These are phyloP conservation scores for Ogataea hybrid DNA, from an alignment of 1,139 yeast species.

Conservation along the genomic window DNA sequence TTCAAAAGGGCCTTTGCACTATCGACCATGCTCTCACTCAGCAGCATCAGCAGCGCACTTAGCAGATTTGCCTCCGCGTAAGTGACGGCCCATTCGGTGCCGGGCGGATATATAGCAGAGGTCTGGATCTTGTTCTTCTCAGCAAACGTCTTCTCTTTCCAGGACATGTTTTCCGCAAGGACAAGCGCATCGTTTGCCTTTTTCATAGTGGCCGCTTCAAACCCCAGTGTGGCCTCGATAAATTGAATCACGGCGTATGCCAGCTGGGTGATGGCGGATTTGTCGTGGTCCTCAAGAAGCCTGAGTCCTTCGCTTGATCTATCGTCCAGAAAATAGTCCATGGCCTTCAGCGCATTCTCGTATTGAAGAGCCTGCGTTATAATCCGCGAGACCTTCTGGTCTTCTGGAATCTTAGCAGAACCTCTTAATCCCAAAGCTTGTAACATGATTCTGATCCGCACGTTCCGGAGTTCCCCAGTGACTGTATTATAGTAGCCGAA, in stretches of 20 bases:
- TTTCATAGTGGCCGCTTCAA: constrained; percentile 84
- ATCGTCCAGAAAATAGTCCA: constrained; percentile 90
- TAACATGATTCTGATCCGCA: constrained; percentile 26
- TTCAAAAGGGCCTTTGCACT: constrained; percentile 86
- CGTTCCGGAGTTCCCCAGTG: background rate
- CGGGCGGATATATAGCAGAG: constrained; percentile 81
- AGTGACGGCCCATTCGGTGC: constrained; percentile 89
- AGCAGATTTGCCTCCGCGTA: constrained; percentile 84
- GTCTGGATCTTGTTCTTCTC: constrained; percentile 57
- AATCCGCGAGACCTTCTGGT: constrained; percentile 29
- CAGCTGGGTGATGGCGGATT: constrained; percentile 63
- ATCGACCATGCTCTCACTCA: constrained; percentile 69
- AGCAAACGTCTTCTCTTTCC: constrained; percentile 60
- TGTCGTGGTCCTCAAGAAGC: constrained; percentile 46
- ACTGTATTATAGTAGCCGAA: background rate
- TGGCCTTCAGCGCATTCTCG: constrained; percentile 80
- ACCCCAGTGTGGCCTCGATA: constrained; percentile 88
- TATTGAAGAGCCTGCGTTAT: constrained; percentile 50
- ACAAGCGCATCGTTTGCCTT: constrained; percentile 69
- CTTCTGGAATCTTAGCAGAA: constrained; percentile 21
- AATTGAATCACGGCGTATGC: constrained; percentile 89
- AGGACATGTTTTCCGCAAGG: constrained; percentile 69
- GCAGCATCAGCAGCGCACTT: constrained; percentile 68
- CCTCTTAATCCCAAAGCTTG: constrained; percentile 34
- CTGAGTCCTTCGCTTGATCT: constrained; percentile 69